Conservation (phyloP, 371 early-diverging fungal species). For the Mortierella sp. region DNA sequence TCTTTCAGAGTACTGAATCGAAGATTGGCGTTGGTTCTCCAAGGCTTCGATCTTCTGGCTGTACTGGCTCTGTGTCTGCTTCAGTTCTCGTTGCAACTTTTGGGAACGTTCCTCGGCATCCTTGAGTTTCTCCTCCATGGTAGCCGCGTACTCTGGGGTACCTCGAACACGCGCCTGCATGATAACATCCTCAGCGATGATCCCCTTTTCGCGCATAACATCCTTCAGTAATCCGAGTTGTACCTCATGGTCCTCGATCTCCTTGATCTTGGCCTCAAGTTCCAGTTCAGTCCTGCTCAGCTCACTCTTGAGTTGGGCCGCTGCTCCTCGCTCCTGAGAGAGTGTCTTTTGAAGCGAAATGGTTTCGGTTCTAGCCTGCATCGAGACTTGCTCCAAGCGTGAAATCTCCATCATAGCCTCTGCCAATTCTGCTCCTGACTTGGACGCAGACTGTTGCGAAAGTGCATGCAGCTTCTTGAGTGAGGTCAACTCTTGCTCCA, state of each 20-base stretch:
- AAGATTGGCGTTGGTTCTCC: slow-evolving; percentile 39
- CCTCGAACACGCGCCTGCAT: slow-evolving; percentile 35
- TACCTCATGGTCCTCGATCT: slow-evolving; percentile 69
- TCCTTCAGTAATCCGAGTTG: slow-evolving; percentile 71
- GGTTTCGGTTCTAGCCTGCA: slow-evolving; percentile 67
- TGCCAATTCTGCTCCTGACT: slow-evolving; percentile 54
- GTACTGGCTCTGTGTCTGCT: slow-evolving; percentile 15
- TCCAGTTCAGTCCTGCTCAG: slow-evolving; percentile 63
- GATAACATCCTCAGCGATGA: slow-evolving; percentile 45
- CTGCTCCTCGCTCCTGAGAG: slow-evolving; percentile 66
- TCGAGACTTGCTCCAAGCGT: slow-evolving; percentile 66
- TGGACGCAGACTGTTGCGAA: slow-evolving; percentile 42
- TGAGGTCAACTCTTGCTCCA: slow-evolving; percentile 59
- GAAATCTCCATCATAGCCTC: slow-evolving; percentile 67
- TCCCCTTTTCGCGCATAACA: slow-evolving; percentile 66
- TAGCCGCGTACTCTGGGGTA: slow-evolving; percentile 23
- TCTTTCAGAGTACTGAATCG: slow-evolving; percentile 46
- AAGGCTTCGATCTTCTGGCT: slow-evolving; percentile 22
- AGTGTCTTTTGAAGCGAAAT: slow-evolving; percentile 63
- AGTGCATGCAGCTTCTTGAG: slow-evolving; percentile 45
- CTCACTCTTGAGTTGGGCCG: slow-evolving; percentile 56
- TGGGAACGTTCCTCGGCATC: slow-evolving; percentile 23
- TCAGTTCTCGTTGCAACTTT: slow-evolving; percentile 28
- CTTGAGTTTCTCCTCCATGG: slow-evolving; percentile 27
- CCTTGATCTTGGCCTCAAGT: slow-evolving; percentile 59